Base-by-base conservation (phyloP, 2,329 filamentous ascomycete species). In the Penicillium glabrum region DNA sequence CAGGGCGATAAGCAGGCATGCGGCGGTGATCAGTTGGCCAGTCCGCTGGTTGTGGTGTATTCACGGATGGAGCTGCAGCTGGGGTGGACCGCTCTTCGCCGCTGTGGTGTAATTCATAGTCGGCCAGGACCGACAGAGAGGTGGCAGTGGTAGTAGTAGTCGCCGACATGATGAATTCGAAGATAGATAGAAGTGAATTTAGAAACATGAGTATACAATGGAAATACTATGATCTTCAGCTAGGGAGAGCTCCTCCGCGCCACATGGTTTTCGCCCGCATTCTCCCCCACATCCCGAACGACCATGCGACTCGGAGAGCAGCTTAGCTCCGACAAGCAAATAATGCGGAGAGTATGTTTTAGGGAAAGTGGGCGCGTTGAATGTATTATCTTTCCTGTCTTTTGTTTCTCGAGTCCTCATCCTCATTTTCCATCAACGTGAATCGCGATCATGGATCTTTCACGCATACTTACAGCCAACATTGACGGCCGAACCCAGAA, bases 11-110 rank as follows among this genome's bases (percentile, higher is more conserved):
- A 1, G 72, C 60, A 2, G 82, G 82, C 1, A 84, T 72, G 33
- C 80, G 73, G 45, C 78, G 74, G 60, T 80, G 75, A 50, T 80
- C 67, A 2, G 71, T 73, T 7, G 80, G 79, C 82, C 81, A 84
- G 59, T 75, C 54, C n/a, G 46, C 53, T 0, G 61, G 61, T 23
- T 66, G 63, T 11, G 37, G 24, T 9, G 26, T 10, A 24, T 24
- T 43, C 26, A 19, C 33, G 16, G 53, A 29, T 29, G 27, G 5
- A 48, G 48, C 13, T 48, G 26, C 21, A 3, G 37, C 23, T 26
- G 41, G 29, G 19, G 23, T n/a, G 11, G 46, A 24, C 23, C 63
- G 58, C 35, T 39, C 35, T 11, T 44, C 43, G 13, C 58, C 59
- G 16, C 58, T 66, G 45, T 70, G 67, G 41, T 68, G 69, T 47